phyloP scores from a whole-genome alignment of 805 yeast genomes.

The Dipodascopsis uninucleata region DNA sequence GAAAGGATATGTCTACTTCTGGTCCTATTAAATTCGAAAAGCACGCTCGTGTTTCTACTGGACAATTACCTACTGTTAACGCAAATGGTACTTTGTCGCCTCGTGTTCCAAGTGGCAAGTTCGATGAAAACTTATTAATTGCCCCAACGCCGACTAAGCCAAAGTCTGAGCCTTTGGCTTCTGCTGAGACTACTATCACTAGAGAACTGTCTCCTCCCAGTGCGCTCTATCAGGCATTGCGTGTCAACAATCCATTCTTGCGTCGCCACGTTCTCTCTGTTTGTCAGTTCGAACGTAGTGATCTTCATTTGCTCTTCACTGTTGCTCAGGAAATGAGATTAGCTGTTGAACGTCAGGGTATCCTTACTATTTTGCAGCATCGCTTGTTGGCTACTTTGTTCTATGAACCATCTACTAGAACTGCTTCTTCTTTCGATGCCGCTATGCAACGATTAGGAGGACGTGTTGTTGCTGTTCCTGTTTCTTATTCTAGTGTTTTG shows the following conservation, averaged over 20 bases:
- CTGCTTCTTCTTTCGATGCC: constrained; percentile 94
- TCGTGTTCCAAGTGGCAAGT: no score
- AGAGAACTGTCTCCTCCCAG: constrained; percentile 43
- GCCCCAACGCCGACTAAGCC: constrained; percentile 13
- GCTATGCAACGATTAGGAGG: constrained; percentile 99
- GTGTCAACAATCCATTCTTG: constrained; percentile 83
- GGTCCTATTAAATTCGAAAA: constrained; percentile 38
- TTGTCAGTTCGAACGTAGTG: constrained; percentile 78
- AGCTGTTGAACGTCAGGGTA: constrained; percentile 95
- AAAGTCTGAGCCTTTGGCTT: constrained; percentile 1
- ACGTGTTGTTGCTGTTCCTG: constrained; percentile 82
- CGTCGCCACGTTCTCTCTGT: constrained; percentile 86
- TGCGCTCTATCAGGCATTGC: constrained; percentile 71
- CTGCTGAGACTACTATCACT: constrained; percentile 21
- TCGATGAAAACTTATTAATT: constrained; percentile 41
- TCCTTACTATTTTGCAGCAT: constrained; percentile 83
- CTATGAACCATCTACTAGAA: constrained; percentile 97
- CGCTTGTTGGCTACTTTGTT: constrained; percentile 90
- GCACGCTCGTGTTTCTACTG: constrained; percentile 13
- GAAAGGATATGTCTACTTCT: constrained; percentile 52
- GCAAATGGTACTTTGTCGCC: constrained; percentile 16
- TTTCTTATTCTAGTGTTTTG: constrained; percentile 87
- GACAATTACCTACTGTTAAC: constrained; percentile 34
- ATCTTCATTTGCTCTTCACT: constrained; percentile 86
- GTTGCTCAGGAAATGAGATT: constrained; percentile 98